Conservation (phyloP, 352 stramenopile genomes). For the Thraustochytrium striatum region DNA sequence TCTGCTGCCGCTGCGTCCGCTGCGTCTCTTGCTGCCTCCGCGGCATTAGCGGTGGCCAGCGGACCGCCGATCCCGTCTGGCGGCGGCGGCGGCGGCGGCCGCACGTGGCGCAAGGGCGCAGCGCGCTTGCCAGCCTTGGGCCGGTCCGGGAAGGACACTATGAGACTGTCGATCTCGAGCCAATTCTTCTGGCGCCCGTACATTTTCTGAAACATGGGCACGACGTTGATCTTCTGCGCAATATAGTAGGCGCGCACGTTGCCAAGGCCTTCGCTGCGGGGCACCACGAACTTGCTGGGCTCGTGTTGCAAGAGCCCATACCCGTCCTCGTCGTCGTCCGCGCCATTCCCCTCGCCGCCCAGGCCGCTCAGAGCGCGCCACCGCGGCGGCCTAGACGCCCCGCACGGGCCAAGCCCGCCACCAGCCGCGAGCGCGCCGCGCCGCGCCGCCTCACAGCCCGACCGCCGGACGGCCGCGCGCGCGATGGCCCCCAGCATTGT, state of each 20-base stretch:
- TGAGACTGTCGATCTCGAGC: conserved; percentile 42
- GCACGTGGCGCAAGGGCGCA: conserved; percentile 60
- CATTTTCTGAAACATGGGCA: conserved; percentile 73
- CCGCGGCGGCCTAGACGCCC: no score
- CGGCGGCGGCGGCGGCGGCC: conserved; percentile 48
- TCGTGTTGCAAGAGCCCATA: neutral
- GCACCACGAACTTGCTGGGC: conserved; percentile 32
- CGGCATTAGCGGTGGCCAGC: no score
- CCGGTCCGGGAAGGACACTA: conserved; percentile 58
- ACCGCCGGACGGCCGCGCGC: no score
- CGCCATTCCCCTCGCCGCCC: neutral
- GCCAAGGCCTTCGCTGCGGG: conserved; percentile 1
- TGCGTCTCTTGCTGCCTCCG: neutral
- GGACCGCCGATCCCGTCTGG: no score
- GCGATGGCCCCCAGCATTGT: no score
- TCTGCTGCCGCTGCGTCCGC: conserved; percentile 55
- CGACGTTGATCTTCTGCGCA: conserved; percentile 75
- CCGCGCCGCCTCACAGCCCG: no score
- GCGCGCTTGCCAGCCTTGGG: conserved; percentile 71
- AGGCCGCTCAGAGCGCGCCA: neutral
- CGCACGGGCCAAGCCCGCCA: neutral
- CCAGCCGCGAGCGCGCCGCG: neutral
- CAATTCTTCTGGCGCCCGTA: conserved; percentile 58
- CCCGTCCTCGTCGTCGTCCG: neutral
- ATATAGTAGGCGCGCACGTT: conserved; percentile 68